phyloP scores from a whole-genome alignment of 2,329 filamentous ascomycete species.

The Balansia obtecta region DNA sequence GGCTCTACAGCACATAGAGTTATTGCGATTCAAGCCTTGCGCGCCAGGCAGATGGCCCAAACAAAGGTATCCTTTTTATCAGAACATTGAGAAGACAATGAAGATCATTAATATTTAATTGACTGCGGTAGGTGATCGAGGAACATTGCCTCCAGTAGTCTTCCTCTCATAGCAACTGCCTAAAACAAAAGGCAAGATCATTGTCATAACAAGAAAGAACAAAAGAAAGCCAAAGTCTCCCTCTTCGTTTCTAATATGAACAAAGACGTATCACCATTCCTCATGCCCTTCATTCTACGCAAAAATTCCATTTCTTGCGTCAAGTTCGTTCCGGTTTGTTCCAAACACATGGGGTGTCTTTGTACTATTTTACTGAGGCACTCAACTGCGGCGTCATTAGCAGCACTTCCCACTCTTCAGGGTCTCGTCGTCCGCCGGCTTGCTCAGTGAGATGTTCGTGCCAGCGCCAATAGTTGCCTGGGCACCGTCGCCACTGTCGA shows the following conservation, averaged over 20 bases:
- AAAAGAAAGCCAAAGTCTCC: constrained; percentile 27
- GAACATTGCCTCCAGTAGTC: constrained; percentile 17
- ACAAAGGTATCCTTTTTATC: not conserved
- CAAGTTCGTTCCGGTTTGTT: constrained; percentile 21
- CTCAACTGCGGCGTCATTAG: constrained; percentile 30
- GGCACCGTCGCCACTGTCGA: constrained; percentile 76
- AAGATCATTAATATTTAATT: constrained; percentile 23
- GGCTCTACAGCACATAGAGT: too few relatives aligned
- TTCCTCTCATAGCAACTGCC: constrained; percentile 22
- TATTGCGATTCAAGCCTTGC: too few relatives aligned
- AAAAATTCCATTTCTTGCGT: constrained; percentile 18
- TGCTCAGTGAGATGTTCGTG: constrained; percentile 76
- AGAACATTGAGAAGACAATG: not conserved
- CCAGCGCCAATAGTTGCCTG: constrained; percentile 71
- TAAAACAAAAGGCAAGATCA: constrained; percentile 24
- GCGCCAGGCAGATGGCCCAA: too few relatives aligned
- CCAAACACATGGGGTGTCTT: constrained; percentile 14
- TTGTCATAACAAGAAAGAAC: constrained; percentile 26
- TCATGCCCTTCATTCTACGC: constrained; percentile 20
- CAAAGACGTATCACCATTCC: constrained; percentile 21
- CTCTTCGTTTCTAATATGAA: constrained; percentile 25
- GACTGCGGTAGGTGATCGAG: constrained; percentile 22
- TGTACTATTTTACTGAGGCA: not conserved
- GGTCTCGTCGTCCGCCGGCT: constrained; percentile 63
- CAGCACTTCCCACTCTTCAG: constrained; percentile 75